Evolutionary conservation across 2,329 filamentous ascomycete species (phyloP).

Genomic region (Neophaeococcomyces aloes): DNA sequence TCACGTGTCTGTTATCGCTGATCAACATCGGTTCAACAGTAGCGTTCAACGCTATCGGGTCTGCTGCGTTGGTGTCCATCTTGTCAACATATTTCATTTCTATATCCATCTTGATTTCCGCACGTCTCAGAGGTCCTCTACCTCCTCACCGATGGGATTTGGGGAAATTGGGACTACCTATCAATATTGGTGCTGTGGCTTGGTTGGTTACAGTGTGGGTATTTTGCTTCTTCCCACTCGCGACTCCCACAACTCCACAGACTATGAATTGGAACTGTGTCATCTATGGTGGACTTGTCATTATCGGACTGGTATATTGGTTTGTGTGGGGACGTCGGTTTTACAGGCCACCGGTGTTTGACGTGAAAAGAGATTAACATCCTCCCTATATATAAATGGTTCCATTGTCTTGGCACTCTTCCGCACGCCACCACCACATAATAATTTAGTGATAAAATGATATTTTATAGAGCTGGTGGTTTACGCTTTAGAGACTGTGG

Average conservation of each 20-base stretch:
- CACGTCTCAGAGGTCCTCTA: not conserved
- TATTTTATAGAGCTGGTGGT: too few relatives aligned
- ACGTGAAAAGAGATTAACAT: too few relatives aligned
- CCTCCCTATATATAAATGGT: too few relatives aligned
- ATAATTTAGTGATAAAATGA: too few relatives aligned
- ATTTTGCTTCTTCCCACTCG: slow-evolving; percentile 31
- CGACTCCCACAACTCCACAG: slow-evolving; percentile 19
- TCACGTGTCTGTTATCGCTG: slow-evolving; percentile 33
- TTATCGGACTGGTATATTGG: too few relatives aligned
- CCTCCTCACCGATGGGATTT: slow-evolving; percentile 1
- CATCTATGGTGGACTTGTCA: too few relatives aligned
- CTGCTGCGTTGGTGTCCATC: slow-evolving; percentile 28
- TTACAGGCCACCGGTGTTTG: too few relatives aligned
- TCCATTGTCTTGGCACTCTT: too few relatives aligned
- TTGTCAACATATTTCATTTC: slow-evolving; percentile 31
- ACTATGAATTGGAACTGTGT: slow-evolving; percentile 38
- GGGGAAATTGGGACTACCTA: slow-evolving; percentile 22
- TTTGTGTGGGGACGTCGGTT: too few relatives aligned
- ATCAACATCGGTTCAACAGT: slow-evolving; percentile 27
- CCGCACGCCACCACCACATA: too few relatives aligned
- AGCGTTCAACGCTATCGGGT: slow-evolving; percentile 34
- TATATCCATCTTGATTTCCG: slow-evolving; percentile 17
- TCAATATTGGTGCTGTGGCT: slow-evolving; percentile 28
- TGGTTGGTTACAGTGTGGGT: slow-evolving; percentile 27
- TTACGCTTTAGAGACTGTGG: too few relatives aligned